A percentile compares a stretch with the other conserved stretches of the same genome.
phyloP scores from a whole-genome alignment of 2,329 filamentous ascomycete genomes.

The Exophiala sideris region DNA sequence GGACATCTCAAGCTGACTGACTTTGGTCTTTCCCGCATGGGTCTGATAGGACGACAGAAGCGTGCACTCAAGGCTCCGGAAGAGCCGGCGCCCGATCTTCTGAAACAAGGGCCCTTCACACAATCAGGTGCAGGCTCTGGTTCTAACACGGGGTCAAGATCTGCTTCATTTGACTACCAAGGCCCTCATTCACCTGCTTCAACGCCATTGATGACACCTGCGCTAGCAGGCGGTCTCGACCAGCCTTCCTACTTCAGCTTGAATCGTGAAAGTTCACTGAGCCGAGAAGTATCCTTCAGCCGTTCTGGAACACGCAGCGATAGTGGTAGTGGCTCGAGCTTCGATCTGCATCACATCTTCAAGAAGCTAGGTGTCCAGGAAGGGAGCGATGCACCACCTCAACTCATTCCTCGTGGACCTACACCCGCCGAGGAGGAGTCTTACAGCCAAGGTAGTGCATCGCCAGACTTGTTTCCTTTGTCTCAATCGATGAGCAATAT shows the following conservation, averaged over 20 bases:
- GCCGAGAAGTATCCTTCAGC: slow-evolving; percentile 61
- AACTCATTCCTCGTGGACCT: slow-evolving; percentile 50
- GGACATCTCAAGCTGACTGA: slow-evolving; percentile 96
- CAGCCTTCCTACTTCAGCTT: slow-evolving; percentile 94
- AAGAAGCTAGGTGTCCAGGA: slow-evolving; percentile 73
- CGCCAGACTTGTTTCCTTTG: slow-evolving; percentile 71
- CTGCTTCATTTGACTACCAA: slow-evolving; percentile 89
- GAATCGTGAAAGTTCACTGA: slow-evolving; percentile 55
- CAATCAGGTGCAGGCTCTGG: slow-evolving; percentile 69
- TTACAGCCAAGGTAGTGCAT: slow-evolving; percentile 68
- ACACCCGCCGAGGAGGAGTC: slow-evolving; percentile 68
- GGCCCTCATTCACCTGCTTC: slow-evolving; percentile 69
- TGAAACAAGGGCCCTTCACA: slow-evolving; percentile 89
- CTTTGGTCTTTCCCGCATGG: slow-evolving; percentile 96
- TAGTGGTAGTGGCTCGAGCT: slow-evolving; percentile 71
- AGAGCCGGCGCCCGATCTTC: slow-evolving; percentile 84
- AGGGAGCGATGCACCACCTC: slow-evolving; percentile 38
- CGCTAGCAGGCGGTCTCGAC: slow-evolving; percentile 61
- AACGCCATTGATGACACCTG: slow-evolving; percentile 84
- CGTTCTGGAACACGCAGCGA: slow-evolving; percentile 85
- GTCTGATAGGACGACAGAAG: slow-evolving; percentile 92
- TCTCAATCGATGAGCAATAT: slow-evolving; percentile 57
- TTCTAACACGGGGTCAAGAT: slow-evolving; percentile 85
- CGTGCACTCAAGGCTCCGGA: slow-evolving; percentile 73
- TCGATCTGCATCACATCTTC: slow-evolving; percentile 78